Conservation (phyloP, 305 asterid species). For the Ajuga reptans region DNA sequence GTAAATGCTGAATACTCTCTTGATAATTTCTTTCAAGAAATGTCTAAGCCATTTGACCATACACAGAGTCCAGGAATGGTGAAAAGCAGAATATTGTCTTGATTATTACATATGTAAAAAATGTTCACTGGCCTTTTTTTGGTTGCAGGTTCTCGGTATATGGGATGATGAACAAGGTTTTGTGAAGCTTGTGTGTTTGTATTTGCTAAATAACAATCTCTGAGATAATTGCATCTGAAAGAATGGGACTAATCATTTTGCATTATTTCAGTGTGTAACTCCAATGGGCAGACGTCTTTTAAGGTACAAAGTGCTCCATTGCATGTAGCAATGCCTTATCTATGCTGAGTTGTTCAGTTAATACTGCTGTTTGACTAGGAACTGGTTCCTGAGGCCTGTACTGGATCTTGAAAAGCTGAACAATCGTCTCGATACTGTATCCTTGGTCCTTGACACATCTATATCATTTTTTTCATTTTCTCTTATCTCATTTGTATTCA, state of each 20-base stretch:
- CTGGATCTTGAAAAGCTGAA: conserved; percentile 80
- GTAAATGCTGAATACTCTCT: conserved; percentile 38
- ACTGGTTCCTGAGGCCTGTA: conserved; percentile 93
- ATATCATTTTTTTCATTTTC: not conserved
- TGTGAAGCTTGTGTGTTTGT: conserved; percentile 22
- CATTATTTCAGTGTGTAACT: conserved; percentile 78
- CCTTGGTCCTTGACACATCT: conserved; percentile 33
- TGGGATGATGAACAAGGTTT: conserved; percentile 98
- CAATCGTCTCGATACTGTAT: conserved; percentile 84
- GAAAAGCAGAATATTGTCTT: conserved; percentile 20
- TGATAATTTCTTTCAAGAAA: conserved; percentile 20
- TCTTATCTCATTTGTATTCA: not conserved
- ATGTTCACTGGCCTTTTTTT: conserved; percentile 22
- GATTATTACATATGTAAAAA: conserved; percentile 21
- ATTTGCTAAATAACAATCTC: conserved; percentile 20
- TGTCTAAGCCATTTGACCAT: conserved; percentile 38
- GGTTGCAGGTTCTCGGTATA: conserved; percentile 87
- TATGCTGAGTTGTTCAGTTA: conserved; percentile 27
- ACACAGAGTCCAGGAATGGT: conserved; percentile 46
- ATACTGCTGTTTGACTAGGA: conserved; percentile 44
- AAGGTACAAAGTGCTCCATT: conserved; percentile 42
- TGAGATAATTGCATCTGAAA: conserved; percentile 14
- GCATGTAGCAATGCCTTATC: conserved; percentile 15
- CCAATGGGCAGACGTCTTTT: conserved; percentile 91
- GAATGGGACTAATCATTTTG: conserved; percentile 26